phyloP scores from a whole-genome alignment of 116 monocot species.

The Cymodocea nodosa region DNA sequence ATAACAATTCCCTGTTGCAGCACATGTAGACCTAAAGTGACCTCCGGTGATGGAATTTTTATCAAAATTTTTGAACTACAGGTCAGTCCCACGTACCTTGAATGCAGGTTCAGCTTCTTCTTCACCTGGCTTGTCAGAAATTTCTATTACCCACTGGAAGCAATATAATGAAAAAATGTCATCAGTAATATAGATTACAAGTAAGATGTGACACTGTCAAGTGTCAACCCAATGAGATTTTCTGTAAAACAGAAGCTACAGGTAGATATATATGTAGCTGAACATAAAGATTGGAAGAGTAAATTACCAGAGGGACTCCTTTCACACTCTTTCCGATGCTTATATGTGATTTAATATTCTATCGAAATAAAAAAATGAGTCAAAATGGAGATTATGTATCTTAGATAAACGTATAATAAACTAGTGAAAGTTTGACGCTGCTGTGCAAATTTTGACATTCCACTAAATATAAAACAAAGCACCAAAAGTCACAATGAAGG shows the following conservation, averaged over 20 bases:
- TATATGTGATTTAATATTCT: constrained; percentile 1
- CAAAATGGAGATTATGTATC: not conserved
- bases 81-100: constrained; percentile 31
- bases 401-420: not conserved
- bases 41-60: too few relatives aligned
- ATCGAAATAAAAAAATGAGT: not conserved
- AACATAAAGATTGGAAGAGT: not conserved
- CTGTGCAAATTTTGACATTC: too few relatives aligned
- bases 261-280: not conserved
- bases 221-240: too few relatives aligned
- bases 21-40: too few relatives aligned
- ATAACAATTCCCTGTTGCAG: not conserved
- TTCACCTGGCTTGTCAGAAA: constrained; percentile 79
- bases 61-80: too few relatives aligned
- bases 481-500: too few relatives aligned
- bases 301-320: constrained; percentile 61
- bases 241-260: too few relatives aligned
- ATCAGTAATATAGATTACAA: not conserved
- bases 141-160: constrained; percentile 84
- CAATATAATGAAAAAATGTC: not conserved
- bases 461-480: too few relatives aligned
- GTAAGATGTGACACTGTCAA: too few relatives aligned
- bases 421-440: too few relatives aligned
- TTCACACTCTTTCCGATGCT: constrained; percentile 85
- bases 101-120: constrained; percentile 89